phyloP scores from a whole-genome alignment of 1,284 basidiomycete genomes.

The Ceratobasidium sp. region DNA sequence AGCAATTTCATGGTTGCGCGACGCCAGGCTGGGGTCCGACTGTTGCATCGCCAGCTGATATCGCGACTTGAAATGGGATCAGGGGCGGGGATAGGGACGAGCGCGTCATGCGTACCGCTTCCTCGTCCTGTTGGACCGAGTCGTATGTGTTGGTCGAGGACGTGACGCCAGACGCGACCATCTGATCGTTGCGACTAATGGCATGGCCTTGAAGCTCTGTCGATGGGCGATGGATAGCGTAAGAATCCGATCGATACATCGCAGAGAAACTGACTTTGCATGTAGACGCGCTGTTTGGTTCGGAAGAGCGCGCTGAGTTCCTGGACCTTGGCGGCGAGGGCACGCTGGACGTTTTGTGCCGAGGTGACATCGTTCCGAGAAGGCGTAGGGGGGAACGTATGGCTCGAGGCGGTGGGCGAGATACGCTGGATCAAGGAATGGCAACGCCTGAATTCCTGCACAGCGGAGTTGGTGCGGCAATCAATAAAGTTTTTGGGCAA shows the following conservation, averaged over 20 bases:
- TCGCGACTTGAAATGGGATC: slow-evolving; percentile 52
- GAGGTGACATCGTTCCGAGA: slow-evolving; percentile 72
- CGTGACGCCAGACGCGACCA: slow-evolving; percentile 82
- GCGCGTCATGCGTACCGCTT: slow-evolving; percentile 62
- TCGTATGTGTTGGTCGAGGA: slow-evolving; percentile 83
- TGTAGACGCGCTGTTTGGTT: slow-evolving; percentile 97
- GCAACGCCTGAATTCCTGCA: slow-evolving; percentile 86
- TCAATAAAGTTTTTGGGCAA: background rate
- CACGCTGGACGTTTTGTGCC: slow-evolving; percentile 96
- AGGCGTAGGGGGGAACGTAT: slow-evolving; percentile 55
- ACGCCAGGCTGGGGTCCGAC: slow-evolving; percentile 65
- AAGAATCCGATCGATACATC: slow-evolving; percentile 43
- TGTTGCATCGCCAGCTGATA: slow-evolving; percentile 57
- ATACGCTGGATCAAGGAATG: slow-evolving; percentile 84
- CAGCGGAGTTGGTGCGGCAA: slow-evolving; percentile 46
- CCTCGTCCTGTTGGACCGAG: slow-evolving; percentile 87
- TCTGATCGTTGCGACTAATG: slow-evolving; percentile 92
- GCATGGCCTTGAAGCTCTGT: slow-evolving; percentile 89
- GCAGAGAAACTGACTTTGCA: slow-evolving; percentile 84
- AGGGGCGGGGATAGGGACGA: slow-evolving; percentile 26
- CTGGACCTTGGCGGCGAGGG: slow-evolving; percentile 94
- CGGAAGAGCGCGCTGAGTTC: slow-evolving; percentile 93
- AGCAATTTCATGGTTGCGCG: slow-evolving; percentile 83
- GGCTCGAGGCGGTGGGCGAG: slow-evolving; percentile 66
- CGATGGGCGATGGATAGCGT: slow-evolving; percentile 55